Evolutionary conservation across 2,329 filamentous ascomycete species (phyloP).

Genomic region (Coniella vitis): DNA sequence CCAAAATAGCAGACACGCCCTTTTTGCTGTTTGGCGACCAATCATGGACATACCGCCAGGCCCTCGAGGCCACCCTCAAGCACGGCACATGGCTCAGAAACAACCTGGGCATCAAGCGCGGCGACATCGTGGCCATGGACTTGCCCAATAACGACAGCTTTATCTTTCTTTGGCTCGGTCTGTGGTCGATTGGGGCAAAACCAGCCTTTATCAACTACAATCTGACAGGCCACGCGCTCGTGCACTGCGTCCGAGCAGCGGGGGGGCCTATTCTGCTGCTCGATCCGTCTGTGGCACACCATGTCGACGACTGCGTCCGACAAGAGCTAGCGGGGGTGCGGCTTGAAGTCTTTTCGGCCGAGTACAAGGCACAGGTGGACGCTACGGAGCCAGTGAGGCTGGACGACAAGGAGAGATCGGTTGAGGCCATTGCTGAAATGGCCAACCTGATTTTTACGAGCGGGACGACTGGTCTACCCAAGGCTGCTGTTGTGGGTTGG

Average conservation of each 20-base stretch:
- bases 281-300: conserved; percentile 52
- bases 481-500: conserved; percentile 72
- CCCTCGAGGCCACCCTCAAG: conserved; percentile 62
- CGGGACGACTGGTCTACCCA: conserved; percentile 79
- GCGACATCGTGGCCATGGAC: conserved; percentile 74
- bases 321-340: conserved; percentile 42
- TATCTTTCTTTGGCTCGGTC: conserved; percentile 65
- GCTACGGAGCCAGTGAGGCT: conserved; percentile 47
- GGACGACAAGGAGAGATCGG: conserved; percentile 49
- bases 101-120: conserved; percentile 54
- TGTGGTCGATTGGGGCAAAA: conserved; percentile 78
- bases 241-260: conserved; percentile 67
- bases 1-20: conserved; percentile 42
- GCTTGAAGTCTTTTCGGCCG: conserved; percentile 55
- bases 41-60: conserved; percentile 67
- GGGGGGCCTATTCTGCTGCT: conserved; percentile 62
- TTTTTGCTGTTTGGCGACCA: conserved; percentile 64
- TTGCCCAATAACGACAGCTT: conserved; percentile 77
- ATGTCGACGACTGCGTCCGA: conserved; percentile 52
- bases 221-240: conserved; percentile 60
- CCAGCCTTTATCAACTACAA: conserved; percentile 90
- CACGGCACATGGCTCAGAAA: conserved; percentile 71
- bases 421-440: conserved; percentile 48
- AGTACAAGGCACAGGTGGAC: conserved; percentile 48
- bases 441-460: conserved; percentile 77